Conservation (phyloP, 805 yeast species). For the Wickerhamiella azyma region DNA sequence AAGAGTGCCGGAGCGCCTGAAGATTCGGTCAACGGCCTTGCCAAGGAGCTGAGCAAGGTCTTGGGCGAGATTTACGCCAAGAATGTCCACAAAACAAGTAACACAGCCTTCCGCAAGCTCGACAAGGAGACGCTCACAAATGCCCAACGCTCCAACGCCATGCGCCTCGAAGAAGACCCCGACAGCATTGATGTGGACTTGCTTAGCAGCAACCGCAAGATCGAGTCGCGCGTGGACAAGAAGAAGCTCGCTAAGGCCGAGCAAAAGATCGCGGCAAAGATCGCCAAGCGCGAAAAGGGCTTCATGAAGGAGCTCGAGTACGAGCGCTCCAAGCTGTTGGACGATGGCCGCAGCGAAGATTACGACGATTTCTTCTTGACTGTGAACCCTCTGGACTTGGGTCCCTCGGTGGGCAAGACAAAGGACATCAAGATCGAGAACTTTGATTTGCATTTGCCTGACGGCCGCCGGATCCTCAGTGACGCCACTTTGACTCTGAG, state of each 20-base stretch:
- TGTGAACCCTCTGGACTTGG: conserved; percentile 87
- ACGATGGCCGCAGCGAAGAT: conserved; percentile 48
- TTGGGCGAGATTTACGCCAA: conserved; percentile 39
- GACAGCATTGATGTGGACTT: conserved; percentile 58
- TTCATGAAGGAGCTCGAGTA: conserved; percentile 25
- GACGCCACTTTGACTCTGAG: conserved; percentile 79
- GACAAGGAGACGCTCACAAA: conserved; percentile 48
- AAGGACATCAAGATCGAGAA: conserved; percentile 89
- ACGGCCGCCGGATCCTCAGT: conserved; percentile 81
- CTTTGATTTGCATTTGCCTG: conserved; percentile 90
- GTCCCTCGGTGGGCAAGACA: conserved; percentile 57
- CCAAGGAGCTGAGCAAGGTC: conserved; percentile 33
- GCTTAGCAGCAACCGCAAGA: conserved; percentile 68
- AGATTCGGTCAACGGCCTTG: conserved; percentile 41
- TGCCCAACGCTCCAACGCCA: conserved; percentile 53
- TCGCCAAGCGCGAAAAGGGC: conserved; percentile 54
- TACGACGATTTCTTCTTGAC: conserved; percentile 91
- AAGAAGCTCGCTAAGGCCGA: conserved; percentile 96
- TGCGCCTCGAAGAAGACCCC: conserved; percentile 10
- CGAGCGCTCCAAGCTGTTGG: conserved; percentile 78
- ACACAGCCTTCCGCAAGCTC: conserved; percentile 79
- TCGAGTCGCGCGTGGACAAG: conserved; percentile 89
- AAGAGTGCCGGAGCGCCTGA: conserved; percentile 71
- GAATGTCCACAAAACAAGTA: conserved; percentile 28
- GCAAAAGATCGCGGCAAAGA: conserved; percentile 91